Evolutionary conservation across 116 monocot species (phyloP).

Genomic region (Papilionanthe hybrid): DNA sequence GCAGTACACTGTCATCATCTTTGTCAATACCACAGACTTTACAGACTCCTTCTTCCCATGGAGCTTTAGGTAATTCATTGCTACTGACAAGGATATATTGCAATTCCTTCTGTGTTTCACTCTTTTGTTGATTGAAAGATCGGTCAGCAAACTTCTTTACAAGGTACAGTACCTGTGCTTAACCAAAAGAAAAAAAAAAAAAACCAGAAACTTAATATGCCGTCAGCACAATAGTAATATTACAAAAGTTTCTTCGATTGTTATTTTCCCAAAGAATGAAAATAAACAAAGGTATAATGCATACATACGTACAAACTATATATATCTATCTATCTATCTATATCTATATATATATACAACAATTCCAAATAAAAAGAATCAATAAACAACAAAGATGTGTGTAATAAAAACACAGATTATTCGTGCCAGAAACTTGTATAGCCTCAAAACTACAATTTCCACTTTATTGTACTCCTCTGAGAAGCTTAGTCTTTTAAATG

Average conservation of each 20-base stretch:
- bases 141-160: slow-evolving; percentile 30
- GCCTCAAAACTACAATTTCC: too few relatives aligned
- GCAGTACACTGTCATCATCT: slow-evolving; percentile 90
- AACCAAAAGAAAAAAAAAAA: background rate
- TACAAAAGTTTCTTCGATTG: background rate
- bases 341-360: too few relatives aligned
- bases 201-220: background rate
- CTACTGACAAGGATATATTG: slow-evolving; percentile 32
- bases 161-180: slow-evolving; percentile 57
- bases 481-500: too few relatives aligned
- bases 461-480: background rate
- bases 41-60: slow-evolving; percentile 98
- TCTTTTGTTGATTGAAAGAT: slow-evolving; percentile 16
- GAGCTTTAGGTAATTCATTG: slow-evolving; percentile 78
- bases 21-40: slow-evolving; percentile 99
- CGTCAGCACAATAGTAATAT: background rate
- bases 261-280: background rate
- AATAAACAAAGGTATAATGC: background rate
- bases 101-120: slow-evolving; percentile 39
- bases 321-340: too few relatives aligned
- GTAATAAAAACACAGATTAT: too few relatives aligned
- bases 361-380: too few relatives aligned
- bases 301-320: too few relatives aligned
- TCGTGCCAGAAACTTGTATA: too few relatives aligned
- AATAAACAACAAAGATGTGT: too few relatives aligned